Conservation (phyloP, 352 stramenopile genomes). For the Pythium coloratum region DNA sequence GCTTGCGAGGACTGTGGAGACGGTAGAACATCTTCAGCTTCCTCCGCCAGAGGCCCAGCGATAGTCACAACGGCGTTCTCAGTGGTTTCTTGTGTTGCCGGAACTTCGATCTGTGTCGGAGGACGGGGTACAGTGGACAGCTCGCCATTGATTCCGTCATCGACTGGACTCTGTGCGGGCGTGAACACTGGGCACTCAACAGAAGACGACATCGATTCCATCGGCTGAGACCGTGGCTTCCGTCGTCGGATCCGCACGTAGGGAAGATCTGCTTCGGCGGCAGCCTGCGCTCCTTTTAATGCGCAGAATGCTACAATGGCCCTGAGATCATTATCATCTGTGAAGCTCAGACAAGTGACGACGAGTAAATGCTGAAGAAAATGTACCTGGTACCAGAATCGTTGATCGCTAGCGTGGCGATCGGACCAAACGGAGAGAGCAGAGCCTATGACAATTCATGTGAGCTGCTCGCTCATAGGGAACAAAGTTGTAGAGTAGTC, state of each 20-base stretch:
- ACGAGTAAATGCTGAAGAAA: neutral
- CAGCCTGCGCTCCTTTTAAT: conserved; percentile 24
- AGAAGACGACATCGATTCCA: neutral
- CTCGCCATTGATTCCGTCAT: neutral
- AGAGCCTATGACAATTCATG: conserved; percentile 2
- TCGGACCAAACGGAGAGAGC: conserved; percentile 9
- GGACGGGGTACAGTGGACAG: neutral
- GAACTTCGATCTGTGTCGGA: neutral
- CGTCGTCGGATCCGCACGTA: conserved; percentile 29
- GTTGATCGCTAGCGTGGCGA: conserved; percentile 23
- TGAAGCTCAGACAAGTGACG: neutral
- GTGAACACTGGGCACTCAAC: neutral
- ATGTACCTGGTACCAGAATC: conserved; percentile 18
- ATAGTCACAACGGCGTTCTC: neutral
- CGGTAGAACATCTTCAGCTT: neutral
- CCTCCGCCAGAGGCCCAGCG: neutral
- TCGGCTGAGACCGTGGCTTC: conserved; percentile 22
- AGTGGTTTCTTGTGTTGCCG: neutral
- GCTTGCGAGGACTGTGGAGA: neutral
- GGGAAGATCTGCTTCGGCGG: conserved; percentile 24
- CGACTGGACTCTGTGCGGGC: neutral
- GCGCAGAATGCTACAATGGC: conserved; percentile 37
- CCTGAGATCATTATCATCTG: neutral
- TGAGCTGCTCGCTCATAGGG: neutral
- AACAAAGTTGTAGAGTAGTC: neutral